Percentiles rank a stretch among this genome's conserved stretches.
These are phyloP conservation scores for Pseudopithomyces maydicus DNA, from an alignment of 2,329 filamentous ascomycete species.

Conservation along the genomic window DNA sequence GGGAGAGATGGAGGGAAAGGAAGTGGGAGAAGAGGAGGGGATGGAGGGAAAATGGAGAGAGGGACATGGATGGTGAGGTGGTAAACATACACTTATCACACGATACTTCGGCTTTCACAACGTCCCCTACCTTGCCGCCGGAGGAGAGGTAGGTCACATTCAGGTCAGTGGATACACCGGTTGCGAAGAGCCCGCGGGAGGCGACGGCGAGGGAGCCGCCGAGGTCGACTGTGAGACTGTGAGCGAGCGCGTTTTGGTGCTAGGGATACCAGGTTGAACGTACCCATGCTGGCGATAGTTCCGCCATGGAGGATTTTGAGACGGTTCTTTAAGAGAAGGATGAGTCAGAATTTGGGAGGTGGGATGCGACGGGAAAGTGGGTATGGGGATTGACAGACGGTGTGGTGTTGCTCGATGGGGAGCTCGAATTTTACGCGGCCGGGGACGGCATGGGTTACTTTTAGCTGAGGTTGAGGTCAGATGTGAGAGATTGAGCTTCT, in stretches of 20 bases:
- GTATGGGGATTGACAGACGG: conserved; percentile 54
- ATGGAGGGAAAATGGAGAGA: too few species aligned
- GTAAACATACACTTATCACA: conserved; percentile 66
- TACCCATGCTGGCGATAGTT: conserved; percentile 73
- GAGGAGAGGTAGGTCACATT: conserved; percentile 69
- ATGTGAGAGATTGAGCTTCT: neutral
- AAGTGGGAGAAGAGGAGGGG: too few species aligned
- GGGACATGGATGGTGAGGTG: neutral
- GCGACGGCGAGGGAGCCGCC: conserved; percentile 70
- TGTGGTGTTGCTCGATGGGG: conserved; percentile 75
- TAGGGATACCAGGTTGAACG: neutral
- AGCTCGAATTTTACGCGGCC: conserved; percentile 78
- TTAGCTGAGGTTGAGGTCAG: conserved; percentile 57
- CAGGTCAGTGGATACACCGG: conserved; percentile 70
- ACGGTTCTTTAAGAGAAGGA: conserved; percentile 63
- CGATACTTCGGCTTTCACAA: conserved; percentile 63
- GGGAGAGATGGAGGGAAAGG: too few species aligned
- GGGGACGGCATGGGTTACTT: conserved; percentile 66
- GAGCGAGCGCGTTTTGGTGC: neutral
- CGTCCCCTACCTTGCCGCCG: conserved; percentile 67
- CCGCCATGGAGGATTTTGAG: conserved; percentile 78
- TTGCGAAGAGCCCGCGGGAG: conserved; percentile 67
- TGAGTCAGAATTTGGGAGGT: conserved; percentile 7
- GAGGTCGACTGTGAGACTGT: conserved; percentile 59
- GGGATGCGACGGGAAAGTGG: neutral